Base-by-base conservation (phyloP, 2,329 filamentous ascomycete species). In the Fusarium praegraminearum region DNA sequence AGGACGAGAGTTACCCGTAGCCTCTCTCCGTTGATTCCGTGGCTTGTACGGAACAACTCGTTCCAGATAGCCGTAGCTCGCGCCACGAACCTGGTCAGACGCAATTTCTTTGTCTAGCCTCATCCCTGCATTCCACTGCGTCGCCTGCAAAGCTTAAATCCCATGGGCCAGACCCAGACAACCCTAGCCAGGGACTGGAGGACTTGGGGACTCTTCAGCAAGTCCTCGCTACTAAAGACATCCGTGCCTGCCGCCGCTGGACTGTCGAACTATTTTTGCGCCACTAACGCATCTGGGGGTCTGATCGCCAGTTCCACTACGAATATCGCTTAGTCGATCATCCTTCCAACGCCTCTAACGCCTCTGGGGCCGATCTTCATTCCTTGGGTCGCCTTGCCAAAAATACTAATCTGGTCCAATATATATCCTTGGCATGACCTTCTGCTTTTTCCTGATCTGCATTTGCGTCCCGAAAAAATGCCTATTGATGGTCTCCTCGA, bases 401-500 rank as follows among this genome's bases (percentile, higher is more conserved):
- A 43, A 43, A 30, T 24, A 36, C 30, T 36, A 15, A 28, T 20
- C 35, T 35, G 35, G 10, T n/a, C 15, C 18, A 26, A 32, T 50
- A 51, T n/a, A 51, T 56, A 43, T 20, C 38, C 28, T 44, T 57
- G 52, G 26, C 20, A n/a, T 33, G 24, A 33, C 16, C 16, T 12
- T 22, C 33, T n/a, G 26, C 20, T 6, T 47, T 28, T 36, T 46
- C 16, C 22, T 51, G 38, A 36, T 38, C 26, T 30, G 7, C 40
- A 20, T 44, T 20, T 59, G 61, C 32, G 45, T 43, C 30, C 11
- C 6, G n/a, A 16, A 45, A 65, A 30, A 4, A 65, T 65, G 62
- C 16, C 53, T 65, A 43, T 26, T 11, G 60, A 65, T 35, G 13
- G 11, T 9, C 52, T 65, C 33, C 53, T 65, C 22, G 53, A 65